Conservation (phyloP, 306 rosid species). For the Dalbergia cultrata region DNA sequence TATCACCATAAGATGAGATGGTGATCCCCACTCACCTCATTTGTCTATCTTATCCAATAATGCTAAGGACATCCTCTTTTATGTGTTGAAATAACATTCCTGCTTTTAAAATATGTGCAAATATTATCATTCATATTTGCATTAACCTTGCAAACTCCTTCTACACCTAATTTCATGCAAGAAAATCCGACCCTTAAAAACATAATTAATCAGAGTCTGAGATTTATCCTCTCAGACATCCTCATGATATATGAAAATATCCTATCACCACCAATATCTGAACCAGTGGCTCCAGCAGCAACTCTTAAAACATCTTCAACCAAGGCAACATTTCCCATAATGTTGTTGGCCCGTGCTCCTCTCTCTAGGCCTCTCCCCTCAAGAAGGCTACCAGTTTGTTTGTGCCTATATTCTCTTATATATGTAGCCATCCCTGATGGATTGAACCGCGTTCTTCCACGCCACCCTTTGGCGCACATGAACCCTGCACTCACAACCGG, state of each 20-base stretch:
- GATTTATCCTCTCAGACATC: conserved; percentile 64
- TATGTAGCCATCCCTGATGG: conserved; percentile 67
- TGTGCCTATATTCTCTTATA: conserved; percentile 71
- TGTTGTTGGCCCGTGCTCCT: conserved; percentile 62
- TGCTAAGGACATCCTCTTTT: too few species aligned
- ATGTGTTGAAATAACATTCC: too few species aligned
- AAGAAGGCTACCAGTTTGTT: conserved; percentile 56
- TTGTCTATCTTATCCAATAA: too few species aligned
- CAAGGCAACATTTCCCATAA: conserved; percentile 69
- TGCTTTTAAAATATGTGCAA: too few species aligned
- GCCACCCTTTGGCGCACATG: conserved; percentile 92
- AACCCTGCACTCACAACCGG: conserved; percentile 76
- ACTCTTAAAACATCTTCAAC: conserved; percentile 71
- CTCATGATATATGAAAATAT: conserved; percentile 70
- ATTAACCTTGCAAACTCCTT: conserved; percentile 29
- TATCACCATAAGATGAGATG: too few species aligned
- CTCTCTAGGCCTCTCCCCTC: conserved; percentile 66
- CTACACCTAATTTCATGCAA: conserved; percentile 8
- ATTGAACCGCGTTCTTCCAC: conserved; percentile 78
- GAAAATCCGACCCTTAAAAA: neutral
- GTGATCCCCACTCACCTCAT: too few species aligned
- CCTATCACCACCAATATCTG: conserved; percentile 72
- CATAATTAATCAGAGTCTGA: conserved; percentile 49
- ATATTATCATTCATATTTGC: too few species aligned
- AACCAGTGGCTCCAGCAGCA: conserved; percentile 72